Evolutionary conservation across 2,329 filamentous ascomycete genomes (phyloP).

Genomic region (Aureobasidium lini): DNA sequence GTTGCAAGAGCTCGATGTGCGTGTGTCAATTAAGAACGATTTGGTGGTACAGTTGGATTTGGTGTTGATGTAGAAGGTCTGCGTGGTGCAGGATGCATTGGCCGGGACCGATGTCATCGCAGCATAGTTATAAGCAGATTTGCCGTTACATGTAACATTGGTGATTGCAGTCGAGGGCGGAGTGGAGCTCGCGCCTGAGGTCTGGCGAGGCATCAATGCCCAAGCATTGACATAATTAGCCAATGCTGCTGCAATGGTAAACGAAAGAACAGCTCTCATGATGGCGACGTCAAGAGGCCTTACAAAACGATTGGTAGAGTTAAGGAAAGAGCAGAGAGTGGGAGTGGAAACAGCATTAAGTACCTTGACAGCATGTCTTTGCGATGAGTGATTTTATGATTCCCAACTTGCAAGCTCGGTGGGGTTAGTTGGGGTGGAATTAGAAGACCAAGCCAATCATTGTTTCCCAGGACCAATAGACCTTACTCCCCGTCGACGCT

Average conservation of each 20-base stretch:
- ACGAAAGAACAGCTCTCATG: constrained; percentile 4
- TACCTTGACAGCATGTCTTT: not conserved
- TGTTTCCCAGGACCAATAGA: not conserved
- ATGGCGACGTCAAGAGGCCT: not conserved
- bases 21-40: not conserved
- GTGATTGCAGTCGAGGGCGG: not conserved
- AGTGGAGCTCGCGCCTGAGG: not conserved
- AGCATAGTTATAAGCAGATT: constrained; percentile 5
- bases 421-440: not conserved
- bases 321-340: not conserved
- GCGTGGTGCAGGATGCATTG: constrained; percentile 9
- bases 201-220: not conserved
- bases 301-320: constrained; percentile 9
- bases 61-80: constrained; percentile 9
- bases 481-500: not conserved
- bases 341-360: not conserved
- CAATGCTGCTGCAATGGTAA: not conserved
- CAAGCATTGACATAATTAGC: not conserved
- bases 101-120: not conserved
- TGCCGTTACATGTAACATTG: constrained; percentile 2
- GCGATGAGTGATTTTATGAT: not conserved
- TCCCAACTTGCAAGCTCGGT: not conserved
- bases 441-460: not conserved
- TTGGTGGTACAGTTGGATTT: not conserved
- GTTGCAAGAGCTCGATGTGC: not conserved